Evolutionary conservation across 441 rosid species (phyloP).

Genomic region (Corymbia calophylla): DNA sequence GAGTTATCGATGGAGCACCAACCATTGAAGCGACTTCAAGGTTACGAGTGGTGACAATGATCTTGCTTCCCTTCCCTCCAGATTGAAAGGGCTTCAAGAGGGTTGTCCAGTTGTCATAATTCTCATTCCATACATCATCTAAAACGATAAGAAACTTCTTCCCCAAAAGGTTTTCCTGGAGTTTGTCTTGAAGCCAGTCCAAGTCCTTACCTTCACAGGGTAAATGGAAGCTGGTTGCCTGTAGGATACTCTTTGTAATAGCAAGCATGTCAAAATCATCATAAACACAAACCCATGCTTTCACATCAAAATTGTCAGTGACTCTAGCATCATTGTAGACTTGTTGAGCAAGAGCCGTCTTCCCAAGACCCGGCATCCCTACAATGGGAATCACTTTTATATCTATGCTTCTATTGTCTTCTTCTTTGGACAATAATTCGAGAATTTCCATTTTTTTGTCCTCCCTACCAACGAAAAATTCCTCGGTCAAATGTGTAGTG

Average conservation of each 20-base stretch:
- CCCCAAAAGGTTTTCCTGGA: neutral
- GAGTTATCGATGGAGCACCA: neutral
- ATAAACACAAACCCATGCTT: neutral
- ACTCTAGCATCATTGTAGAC: neutral
- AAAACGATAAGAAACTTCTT: neutral
- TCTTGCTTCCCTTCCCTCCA: neutral
- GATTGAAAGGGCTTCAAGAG: neutral
- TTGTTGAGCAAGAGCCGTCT: neutral
- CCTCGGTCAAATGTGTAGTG: neutral
- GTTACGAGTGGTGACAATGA: neutral
- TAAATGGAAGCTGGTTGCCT: neutral
- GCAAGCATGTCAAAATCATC: neutral
- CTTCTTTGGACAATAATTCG: neutral
- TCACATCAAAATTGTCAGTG: neutral
- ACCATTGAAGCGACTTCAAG: neutral
- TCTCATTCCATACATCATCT: neutral
- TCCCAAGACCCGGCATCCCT: neutral
- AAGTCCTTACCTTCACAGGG: neutral
- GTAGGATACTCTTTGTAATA: neutral
- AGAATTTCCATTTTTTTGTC: neutral
- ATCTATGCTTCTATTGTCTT: neutral
- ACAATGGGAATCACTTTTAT: neutral
- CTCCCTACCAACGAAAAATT: neutral
- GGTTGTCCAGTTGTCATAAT: neutral
- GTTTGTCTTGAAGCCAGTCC: neutral